Conservation (phyloP, 495 filamentous ascomycete genomes). For the Pyrenula aspistea region DNA sequence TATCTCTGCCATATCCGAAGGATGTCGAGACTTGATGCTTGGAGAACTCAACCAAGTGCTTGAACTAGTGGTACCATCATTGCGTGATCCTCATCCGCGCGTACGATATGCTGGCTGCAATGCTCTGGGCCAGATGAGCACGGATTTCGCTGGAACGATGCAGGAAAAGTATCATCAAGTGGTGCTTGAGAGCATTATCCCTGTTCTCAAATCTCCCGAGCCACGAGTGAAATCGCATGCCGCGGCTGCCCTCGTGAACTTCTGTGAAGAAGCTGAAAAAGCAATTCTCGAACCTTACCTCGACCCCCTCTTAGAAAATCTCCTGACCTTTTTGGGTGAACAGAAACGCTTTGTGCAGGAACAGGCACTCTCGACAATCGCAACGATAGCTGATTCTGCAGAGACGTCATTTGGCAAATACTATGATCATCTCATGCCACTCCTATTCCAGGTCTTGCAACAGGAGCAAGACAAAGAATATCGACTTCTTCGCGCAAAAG, state of each 20-base stretch:
- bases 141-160: constrained; percentile 97
- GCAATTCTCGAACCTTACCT: constrained; percentile 86
- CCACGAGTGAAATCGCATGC: constrained; percentile 95
- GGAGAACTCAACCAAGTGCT: constrained; percentile 88
- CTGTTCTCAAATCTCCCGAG: constrained; percentile 79
- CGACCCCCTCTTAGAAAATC: constrained; percentile 67
- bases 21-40: constrained; percentile 91
- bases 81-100: constrained; percentile 84
- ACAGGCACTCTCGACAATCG: constrained; percentile 95
- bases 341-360: constrained; percentile 95
- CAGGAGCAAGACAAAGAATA: constrained; percentile 88
- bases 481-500: constrained; percentile 83
- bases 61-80: constrained; percentile 80
- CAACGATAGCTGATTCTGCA: constrained; percentile 95
- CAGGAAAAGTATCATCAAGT: constrained; percentile 85
- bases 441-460: constrained; percentile 79
- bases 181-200: constrained; percentile 82
- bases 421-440: constrained; percentile 88
- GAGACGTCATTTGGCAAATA: constrained; percentile 93
- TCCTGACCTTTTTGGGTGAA: constrained; percentile 76
- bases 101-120: constrained; percentile 98
- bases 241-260: constrained; percentile 94
- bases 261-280: constrained; percentile 97
- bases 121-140: constrained; percentile 99
- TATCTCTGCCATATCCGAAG: constrained; percentile 97